phyloP scores from a whole-genome alignment of 345 rosid species.

The Xanthoceras sorbifolium region DNA sequence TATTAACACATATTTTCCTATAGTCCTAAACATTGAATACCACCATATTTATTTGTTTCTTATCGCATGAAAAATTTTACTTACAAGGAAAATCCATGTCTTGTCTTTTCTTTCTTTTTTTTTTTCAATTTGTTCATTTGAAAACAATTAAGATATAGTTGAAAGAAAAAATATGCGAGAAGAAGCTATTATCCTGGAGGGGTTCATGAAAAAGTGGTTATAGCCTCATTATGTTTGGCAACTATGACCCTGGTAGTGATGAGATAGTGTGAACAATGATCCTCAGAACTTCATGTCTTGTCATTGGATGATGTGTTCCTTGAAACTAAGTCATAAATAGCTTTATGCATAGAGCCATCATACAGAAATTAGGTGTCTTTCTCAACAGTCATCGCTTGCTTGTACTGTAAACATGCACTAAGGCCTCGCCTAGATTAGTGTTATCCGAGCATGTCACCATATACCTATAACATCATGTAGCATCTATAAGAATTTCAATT shows the following conservation, averaged over 20 bases:
- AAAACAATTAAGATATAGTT: slow-evolving; percentile 1
- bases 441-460: slow-evolving; percentile 2
- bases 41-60: neutral
- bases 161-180: neutral
- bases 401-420: neutral
- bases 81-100: neutral
- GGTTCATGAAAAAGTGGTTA: neutral
- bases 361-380: neutral
- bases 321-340: neutral
- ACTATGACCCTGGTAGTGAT: neutral
- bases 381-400: slow-evolving; percentile 2
- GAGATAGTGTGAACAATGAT: neutral
- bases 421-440: neutral
- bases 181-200: neutral
- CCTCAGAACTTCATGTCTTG: neutral
- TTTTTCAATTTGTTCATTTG: neutral
- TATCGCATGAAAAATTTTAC: neutral
- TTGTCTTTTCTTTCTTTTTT: neutral
- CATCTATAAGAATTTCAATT: slow-evolving; percentile 10
- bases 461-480: neutral
- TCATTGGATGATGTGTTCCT: neutral
- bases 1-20: too few species aligned
- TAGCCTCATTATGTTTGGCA: neutral
- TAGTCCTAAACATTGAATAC: slow-evolving; percentile 10
- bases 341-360: neutral